A percentile compares a stretch with the other conserved stretches of the same genome.
Conservation (phyloP, 352 stramenopile species). For the Phytopythium boreale region DNA sequence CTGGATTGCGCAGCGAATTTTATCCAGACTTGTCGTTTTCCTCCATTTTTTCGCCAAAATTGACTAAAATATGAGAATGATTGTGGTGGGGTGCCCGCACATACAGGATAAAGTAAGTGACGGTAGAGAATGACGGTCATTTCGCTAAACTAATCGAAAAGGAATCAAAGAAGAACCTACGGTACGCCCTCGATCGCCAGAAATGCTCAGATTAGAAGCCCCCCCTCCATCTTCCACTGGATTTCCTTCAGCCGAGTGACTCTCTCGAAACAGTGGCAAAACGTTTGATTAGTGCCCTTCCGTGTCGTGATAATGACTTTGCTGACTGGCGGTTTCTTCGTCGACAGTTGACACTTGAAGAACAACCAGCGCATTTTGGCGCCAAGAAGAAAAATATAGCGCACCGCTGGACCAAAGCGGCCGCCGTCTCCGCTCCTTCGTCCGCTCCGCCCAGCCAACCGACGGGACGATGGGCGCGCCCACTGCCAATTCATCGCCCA, state of each 20-base stretch:
- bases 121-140: too few species aligned
- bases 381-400: too few species aligned
- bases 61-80: background rate
- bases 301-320: background rate
- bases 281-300: background rate
- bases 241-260: background rate
- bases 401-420: too few species aligned
- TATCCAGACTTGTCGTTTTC: background rate
- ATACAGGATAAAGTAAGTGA: too few species aligned
- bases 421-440: background rate
- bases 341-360: background rate
- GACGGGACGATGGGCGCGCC: background rate
- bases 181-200: too few species aligned
- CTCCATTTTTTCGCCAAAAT: background rate
- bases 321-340: background rate
- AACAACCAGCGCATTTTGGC: background rate
- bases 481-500: background rate
- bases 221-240: background rate
- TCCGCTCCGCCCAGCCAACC: background rate
- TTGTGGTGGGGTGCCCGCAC: background rate
- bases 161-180: background rate
- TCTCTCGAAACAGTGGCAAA: too few species aligned
- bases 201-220: background rate
- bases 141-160: background rate
- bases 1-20: constrained; percentile 11